These are phyloP conservation scores for Candida qinlingensis DNA, from an alignment of 805 yeast species.

Conservation along the genomic window DNA sequence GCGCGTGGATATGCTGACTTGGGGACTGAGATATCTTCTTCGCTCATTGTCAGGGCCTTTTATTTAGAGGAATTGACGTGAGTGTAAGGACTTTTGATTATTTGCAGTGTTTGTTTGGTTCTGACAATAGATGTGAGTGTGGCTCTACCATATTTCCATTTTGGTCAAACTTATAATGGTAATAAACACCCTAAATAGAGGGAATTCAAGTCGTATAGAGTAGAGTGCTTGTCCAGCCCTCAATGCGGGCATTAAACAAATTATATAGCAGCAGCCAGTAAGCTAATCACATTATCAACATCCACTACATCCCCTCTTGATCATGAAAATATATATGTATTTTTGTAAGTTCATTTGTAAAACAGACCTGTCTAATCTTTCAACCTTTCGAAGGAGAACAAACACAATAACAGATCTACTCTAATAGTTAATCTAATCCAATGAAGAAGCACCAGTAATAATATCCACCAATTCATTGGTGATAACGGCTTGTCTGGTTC, in stretches of 20 bases:
- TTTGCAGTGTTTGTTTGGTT: no score
- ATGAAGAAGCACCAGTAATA: slow-evolving; percentile 98
- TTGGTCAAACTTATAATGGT: no score
- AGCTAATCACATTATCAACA: no score
- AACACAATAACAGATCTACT: neutral
- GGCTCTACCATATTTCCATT: no score
- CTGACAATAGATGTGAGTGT: no score
- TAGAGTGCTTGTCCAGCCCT: no score
- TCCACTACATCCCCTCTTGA: neutral
- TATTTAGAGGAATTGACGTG: no score
- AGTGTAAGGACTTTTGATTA: neutral
- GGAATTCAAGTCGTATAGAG: no score
- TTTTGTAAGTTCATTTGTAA: slow-evolving; percentile 2
- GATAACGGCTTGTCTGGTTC: slow-evolving; percentile 98
- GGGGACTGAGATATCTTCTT: slow-evolving; percentile 11
- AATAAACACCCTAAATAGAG: no score
- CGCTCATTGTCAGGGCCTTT: neutral
- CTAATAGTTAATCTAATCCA: slow-evolving; percentile 51
- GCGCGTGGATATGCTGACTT: slow-evolving; percentile 21
- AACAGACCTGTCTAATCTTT: neutral
- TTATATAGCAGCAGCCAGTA: no score
- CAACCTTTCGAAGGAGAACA: slow-evolving; percentile 9
- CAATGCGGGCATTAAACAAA: no score
- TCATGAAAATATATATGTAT: slow-evolving; percentile 7
- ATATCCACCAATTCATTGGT: slow-evolving; percentile 99